A percentile compares a stretch with the other conserved stretches of the same genome.
phyloP scores from a whole-genome alignment of 257 asterid genomes.

The Hygrophila difformis region DNA sequence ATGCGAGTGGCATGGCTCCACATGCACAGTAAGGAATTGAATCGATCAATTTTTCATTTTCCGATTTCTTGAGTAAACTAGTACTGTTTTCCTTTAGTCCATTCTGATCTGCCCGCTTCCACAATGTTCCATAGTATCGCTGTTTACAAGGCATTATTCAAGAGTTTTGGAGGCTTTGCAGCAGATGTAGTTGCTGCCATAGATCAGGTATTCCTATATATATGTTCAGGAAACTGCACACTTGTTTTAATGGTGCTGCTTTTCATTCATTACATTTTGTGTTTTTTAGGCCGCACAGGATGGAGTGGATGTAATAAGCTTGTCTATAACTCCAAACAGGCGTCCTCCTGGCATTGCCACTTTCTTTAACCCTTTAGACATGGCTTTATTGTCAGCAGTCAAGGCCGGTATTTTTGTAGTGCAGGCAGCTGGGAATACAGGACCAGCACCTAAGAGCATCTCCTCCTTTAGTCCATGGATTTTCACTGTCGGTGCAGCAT shows the following conservation, averaged over 20 bases:
- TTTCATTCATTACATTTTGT: too few species aligned
- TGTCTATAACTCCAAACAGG: constrained; percentile 95
- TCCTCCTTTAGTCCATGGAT: constrained; percentile 98
- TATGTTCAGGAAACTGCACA: too few species aligned
- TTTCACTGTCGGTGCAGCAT: constrained; percentile 89
- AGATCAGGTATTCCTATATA: constrained; percentile 57
- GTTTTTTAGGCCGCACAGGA: constrained; percentile 79
- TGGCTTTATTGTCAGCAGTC: constrained; percentile 91
- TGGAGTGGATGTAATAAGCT: constrained; percentile 88
- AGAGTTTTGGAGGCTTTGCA: constrained; percentile 99
- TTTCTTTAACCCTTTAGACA: constrained; percentile 94
- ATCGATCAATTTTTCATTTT: not conserved
- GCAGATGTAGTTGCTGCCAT: constrained; percentile 99
- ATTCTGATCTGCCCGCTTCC: constrained; percentile 3
- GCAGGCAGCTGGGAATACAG: constrained; percentile 99
- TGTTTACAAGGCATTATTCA: constrained; percentile 90
- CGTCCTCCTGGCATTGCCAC: constrained; percentile 98
- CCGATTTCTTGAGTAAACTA: not conserved
- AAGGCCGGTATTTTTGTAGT: constrained; percentile 82
- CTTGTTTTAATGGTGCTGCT: too few species aligned
- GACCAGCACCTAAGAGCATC: constrained; percentile 90
- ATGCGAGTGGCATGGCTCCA: constrained; percentile 99
- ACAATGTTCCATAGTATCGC: constrained; percentile 53
- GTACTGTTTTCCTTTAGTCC: too few species aligned
- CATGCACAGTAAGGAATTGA: constrained; percentile 78